Base-by-base conservation (phyloP, 1,284 basidiomycete genomes). In the Cystobasidium slooffiae region DNA sequence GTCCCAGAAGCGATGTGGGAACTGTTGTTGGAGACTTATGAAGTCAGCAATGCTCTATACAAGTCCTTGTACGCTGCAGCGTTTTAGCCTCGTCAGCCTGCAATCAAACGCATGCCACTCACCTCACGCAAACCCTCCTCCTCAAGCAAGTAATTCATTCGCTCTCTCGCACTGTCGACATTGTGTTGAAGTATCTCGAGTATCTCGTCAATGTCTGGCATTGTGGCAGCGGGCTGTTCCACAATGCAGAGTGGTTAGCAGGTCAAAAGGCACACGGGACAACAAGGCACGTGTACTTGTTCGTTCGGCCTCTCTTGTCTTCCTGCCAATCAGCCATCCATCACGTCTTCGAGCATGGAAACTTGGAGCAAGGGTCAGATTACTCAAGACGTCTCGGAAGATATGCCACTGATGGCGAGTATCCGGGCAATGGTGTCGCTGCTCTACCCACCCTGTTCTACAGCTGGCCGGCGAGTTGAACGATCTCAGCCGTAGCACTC, bases 151-250 rank as follows among this genome's bases (percentile, higher is more conserved):
- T 66, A 52, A 6, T 14, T 9, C 10, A 73, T 31, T 20, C 70
- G 47, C 18, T 73, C 70, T 16, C 58, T 53, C 16, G 69, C 41
- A 16, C 39, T 37, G 52, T 72, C 69, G 37, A 65, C 63, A 47
- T 62, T 59, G 44, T 63, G 70, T 43, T 66, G 62, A 8, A 73
- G 70, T 24, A 73, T 44, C 62, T 73, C 70, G 52, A 73, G 43
- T 47, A 73, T 66, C 52, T 65, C 62, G 24, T 73, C 70, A 43
- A 73, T 65, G 70, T 66, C 63, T 10, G 70, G 63, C 70, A 73
- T 73, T 9, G 61, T 63, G 58, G 3, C 46, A 31, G 31, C 31
- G 5, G 31, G 31, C 6, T 49, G 46, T 49, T 49, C 46, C 46
- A 14, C n/a, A n/a, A 12, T 49, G 14, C 14, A 14, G 14, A n/a